Conservation (phyloP, 805 yeast genomes). For the Alloascoidea hylecoeti region DNA sequence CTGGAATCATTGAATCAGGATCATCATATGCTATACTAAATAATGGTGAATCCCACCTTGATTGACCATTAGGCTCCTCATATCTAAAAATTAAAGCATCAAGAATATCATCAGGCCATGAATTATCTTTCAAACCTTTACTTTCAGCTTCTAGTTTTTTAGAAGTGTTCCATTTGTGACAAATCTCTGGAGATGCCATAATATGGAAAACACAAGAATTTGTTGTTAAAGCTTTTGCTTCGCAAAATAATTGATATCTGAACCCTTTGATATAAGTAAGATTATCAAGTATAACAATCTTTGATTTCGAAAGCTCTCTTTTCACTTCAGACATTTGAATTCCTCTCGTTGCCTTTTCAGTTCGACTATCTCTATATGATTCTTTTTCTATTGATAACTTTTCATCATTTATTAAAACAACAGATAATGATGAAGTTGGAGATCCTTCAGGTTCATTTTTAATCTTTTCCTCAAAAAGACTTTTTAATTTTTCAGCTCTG, state of each 20-base stretch:
- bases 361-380: conserved; percentile 53
- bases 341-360: conserved; percentile 75
- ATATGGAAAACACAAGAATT: conserved; percentile 74
- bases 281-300: conserved; percentile 75
- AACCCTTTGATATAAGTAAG: conserved; percentile 89
- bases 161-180: conserved; percentile 45
- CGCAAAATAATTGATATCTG: conserved; percentile 87
- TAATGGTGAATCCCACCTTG: conserved; percentile 91
- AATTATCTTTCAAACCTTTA: conserved; percentile 13
- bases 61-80: conserved; percentile 82
- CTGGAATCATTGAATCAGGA: conserved; percentile 27
- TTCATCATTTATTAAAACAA: conserved; percentile 68
- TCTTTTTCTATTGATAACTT: conserved; percentile 55
- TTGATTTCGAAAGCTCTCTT: conserved; percentile 53
- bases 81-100: conserved; percentile 67
- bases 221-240: conserved; percentile 73
- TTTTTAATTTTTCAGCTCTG: conserved; percentile 44
- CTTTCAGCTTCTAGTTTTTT: conserved; percentile 6
- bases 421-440: conserved; percentile 25
- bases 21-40: conserved; percentile 54
- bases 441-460: conserved; percentile 31
- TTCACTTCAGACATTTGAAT: conserved; percentile 82
- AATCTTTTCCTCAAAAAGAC: conserved; percentile 31
- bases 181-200: conserved; percentile 47
- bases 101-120: conserved; percentile 57